Conservation (phyloP, 140 eudicot species). For the Senecio squalidus region DNA sequence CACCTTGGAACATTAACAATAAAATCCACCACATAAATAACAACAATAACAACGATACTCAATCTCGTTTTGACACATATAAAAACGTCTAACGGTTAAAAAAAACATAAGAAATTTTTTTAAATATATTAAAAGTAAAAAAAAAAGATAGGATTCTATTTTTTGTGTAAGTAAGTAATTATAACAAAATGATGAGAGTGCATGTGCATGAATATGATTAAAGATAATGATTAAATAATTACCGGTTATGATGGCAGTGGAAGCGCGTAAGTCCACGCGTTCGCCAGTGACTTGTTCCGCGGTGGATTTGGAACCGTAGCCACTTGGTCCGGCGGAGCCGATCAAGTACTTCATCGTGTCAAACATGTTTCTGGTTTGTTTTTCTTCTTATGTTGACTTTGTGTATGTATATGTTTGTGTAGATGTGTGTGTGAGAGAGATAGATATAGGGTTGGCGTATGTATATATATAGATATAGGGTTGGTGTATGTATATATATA, state of each 20-base stretch:
- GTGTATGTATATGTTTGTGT: no score
- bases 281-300: conserved; percentile 70
- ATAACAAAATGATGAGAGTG: conserved; percentile 27
- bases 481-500: no score
- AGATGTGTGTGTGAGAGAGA: no score
- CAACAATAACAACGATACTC: no score
- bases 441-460: no score
- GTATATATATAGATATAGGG: no score
- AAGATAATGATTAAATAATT: conserved; percentile 8
- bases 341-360: conserved; percentile 63
- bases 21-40: no score
- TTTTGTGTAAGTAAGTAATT: conserved; percentile 1
- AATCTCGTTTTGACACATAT: no score
- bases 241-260: conserved; percentile 92
- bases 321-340: conserved; percentile 86
- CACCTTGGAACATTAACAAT: conserved; percentile 36
- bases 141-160: conserved; percentile 8
- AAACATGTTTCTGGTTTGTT: conserved; percentile 27
- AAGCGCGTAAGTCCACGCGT: conserved; percentile 33
- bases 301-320: conserved; percentile 89
- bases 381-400: not conserved
- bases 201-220: conserved; percentile 35
- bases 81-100: not conserved
- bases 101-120: not conserved
- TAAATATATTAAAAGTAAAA: not conserved